A percentile compares a stretch with the other conserved stretches of the same genome.
phyloP scores from a whole-genome alignment of 805 yeast genomes.

The Schizosaccharomyces lindneri region DNA sequence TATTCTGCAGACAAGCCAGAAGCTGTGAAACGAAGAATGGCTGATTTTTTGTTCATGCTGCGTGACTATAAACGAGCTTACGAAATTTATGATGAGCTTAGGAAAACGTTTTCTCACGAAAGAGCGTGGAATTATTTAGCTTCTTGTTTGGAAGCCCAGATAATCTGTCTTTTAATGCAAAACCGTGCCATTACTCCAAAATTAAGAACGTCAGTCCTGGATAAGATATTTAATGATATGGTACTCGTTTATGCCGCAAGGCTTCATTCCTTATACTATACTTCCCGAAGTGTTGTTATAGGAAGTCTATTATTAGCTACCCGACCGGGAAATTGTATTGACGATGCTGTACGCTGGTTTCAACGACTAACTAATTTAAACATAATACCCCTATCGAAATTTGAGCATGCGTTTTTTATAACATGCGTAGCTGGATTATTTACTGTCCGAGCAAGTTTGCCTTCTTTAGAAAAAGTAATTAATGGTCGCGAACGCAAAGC shows the following conservation, averaged over 20 bases:
- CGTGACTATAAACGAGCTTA: constrained; percentile 70
- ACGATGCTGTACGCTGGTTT: constrained; percentile 23
- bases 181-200: constrained; percentile 13
- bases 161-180: constrained; percentile 43
- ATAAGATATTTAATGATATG: constrained; percentile 43
- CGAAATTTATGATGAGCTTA: constrained; percentile 56
- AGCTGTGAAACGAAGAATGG: constrained; percentile 52
- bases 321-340: constrained; percentile 19
- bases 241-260: constrained; percentile 54
- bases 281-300: constrained; percentile 39
- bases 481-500: constrained; percentile 35
- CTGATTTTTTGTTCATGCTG: constrained; percentile 82
- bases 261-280: constrained; percentile 35
- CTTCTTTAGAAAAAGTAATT: constrained; percentile 13
- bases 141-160: constrained; percentile 54
- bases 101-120: constrained; percentile 51
- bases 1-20: constrained; percentile 44
- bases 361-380: constrained; percentile 20
- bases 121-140: constrained; percentile 66
- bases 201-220: constrained; percentile 28
- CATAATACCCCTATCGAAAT: constrained; percentile 13
- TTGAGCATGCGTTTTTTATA: constrained; percentile 26
- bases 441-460: constrained; percentile 6
- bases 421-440: constrained; percentile 33
- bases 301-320: constrained; percentile 42